Evolutionary conservation across 768 basidiomycete genomes (phyloP), one percentile per base, ranked within the genome.

Genomic region (Lanmaoa pseudosensibilis): DNA sequence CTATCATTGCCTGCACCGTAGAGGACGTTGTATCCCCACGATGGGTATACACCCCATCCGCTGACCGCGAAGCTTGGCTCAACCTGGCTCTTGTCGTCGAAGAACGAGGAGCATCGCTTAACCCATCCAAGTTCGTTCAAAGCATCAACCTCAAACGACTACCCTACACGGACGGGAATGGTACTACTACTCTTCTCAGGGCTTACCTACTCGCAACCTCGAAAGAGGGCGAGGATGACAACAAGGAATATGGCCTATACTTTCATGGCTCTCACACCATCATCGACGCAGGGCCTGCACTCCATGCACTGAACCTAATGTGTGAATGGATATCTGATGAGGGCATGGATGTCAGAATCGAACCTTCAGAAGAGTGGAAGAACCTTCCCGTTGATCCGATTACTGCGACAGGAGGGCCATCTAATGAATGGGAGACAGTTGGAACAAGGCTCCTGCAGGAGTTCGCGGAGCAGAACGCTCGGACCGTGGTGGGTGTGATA

Each of bases 321-420:
- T 62, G 53, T 23, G 59, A 54, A 52, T 68, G 69, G 64, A 66
- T 65, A 2, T 63, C 65, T 18, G 49, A 40, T 3, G 46, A 50
- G 3, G 61, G 61, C 0, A 54, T 66, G 49, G 52, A 57, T 8
- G 41, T 66, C 34, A 34, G 0, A 11, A 50, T 64, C 5, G 40
- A 56, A 1, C 56, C 49, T 37, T 59, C 33, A 13, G 54, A 66
- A 32, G 68, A 71, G 36, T 67, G 67, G 67, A 60, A 54, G 25
- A 61, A 69, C 38, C 64, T 69, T 15, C 69, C 69, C 1, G 56
- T 59, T 5, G 69, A 70, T 23, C 67, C 64, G 6, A 57, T 69
- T 25, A 54, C 52, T 32, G 69, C 68, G 2, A 71, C 55, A 0
- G 68, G 69, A 10, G 67, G 68, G 5, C 53, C 34, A 9, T 56